Evolutionary conservation across 768 basidiomycete genomes (phyloP).

Genomic region (Fibroporia radiculosa): DNA sequence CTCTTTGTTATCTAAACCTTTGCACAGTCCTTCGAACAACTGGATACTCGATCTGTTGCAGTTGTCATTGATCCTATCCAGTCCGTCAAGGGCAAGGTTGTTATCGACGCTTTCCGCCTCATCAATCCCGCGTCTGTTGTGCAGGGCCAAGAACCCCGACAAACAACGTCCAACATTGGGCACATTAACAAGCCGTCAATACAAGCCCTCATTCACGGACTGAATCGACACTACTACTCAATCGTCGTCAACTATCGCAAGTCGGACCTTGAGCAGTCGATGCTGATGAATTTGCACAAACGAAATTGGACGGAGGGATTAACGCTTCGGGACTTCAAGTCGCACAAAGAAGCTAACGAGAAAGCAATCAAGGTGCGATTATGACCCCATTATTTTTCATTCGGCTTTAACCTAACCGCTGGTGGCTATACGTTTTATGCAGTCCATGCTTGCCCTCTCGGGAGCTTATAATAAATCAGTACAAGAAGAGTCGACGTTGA

Average conservation of each 20-base stretch:
- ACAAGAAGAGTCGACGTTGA: conserved; percentile 95
- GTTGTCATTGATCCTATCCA: conserved; percentile 99
- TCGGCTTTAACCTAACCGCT: conserved; percentile 14
- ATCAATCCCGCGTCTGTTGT: conserved; percentile 90
- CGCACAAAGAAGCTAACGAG: conserved; percentile 85
- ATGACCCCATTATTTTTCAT: too few species aligned
- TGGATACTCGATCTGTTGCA: conserved; percentile 89
- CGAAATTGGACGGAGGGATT: conserved; percentile 98
- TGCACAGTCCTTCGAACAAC: conserved; percentile 86
- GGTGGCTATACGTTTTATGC: conserved; percentile 11
- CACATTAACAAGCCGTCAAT: conserved; percentile 99
- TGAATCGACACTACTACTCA: conserved; percentile 97
- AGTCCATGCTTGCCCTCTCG: conserved; percentile 92
- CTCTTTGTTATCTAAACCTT: conserved; percentile 7
- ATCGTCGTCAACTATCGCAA: conserved; percentile 98
- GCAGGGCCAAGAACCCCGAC: conserved; percentile 88
- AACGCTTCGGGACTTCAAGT: conserved; percentile 83
- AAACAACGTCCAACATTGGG: conserved; percentile 97
- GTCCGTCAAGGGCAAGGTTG: conserved; percentile 97
- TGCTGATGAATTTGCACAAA: conserved; percentile 99
- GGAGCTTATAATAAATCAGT: conserved; percentile 97
- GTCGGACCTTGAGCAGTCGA: conserved; percentile 95
- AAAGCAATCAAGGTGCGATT: conserved; percentile 82
- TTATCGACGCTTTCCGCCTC: conserved; percentile 97
- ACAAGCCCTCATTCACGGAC: conserved; percentile 94